Conservation (phyloP, 768 basidiomycete genomes). For the Amanita molliuscula region DNA sequence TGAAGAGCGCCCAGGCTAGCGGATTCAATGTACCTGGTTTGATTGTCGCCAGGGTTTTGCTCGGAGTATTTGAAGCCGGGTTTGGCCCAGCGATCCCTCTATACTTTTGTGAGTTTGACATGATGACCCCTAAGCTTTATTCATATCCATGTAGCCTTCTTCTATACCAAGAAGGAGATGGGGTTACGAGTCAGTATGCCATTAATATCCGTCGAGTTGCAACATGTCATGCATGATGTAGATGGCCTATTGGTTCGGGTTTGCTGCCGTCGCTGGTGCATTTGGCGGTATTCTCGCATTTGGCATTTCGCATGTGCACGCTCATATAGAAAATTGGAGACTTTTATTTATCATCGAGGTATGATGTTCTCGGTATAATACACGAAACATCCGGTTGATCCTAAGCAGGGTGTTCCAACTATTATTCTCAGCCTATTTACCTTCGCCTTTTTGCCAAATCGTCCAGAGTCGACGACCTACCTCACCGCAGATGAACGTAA, state of each 20-base stretch:
- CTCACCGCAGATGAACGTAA: slow-evolving; percentile 43
- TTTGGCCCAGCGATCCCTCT: slow-evolving; percentile 73
- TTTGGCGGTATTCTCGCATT: slow-evolving; percentile 82
- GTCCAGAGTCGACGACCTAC: slow-evolving; percentile 59
- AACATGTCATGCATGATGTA: slow-evolving; percentile 9
- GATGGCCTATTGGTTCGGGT: slow-evolving; percentile 78
- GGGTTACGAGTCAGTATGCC: slow-evolving; percentile 45
- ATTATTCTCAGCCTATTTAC: slow-evolving; percentile 50
- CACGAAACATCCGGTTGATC: background rate
- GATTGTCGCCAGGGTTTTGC: slow-evolving; percentile 43
- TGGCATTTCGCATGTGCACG: slow-evolving; percentile 55
- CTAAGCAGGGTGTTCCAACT: slow-evolving; percentile 51
- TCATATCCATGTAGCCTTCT: slow-evolving; percentile 39
- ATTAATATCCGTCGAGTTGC: background rate
- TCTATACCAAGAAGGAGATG: slow-evolving; percentile 67
- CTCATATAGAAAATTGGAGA: slow-evolving; percentile 42
- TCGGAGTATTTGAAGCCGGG: slow-evolving; percentile 73
- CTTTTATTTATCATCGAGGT: slow-evolving; percentile 71
- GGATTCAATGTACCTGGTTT: slow-evolving; percentile 52
- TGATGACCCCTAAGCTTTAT: background rate
- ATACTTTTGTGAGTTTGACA: slow-evolving; percentile 52
- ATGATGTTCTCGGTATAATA: background rate
- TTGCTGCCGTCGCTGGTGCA: slow-evolving; percentile 76
- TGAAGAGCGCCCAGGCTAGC: slow-evolving; percentile 32
- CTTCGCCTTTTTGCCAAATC: slow-evolving; percentile 49